Base-by-base conservation (phyloP, 1,284 basidiomycete genomes). In the Sanghuangporus sanghuang region DNA sequence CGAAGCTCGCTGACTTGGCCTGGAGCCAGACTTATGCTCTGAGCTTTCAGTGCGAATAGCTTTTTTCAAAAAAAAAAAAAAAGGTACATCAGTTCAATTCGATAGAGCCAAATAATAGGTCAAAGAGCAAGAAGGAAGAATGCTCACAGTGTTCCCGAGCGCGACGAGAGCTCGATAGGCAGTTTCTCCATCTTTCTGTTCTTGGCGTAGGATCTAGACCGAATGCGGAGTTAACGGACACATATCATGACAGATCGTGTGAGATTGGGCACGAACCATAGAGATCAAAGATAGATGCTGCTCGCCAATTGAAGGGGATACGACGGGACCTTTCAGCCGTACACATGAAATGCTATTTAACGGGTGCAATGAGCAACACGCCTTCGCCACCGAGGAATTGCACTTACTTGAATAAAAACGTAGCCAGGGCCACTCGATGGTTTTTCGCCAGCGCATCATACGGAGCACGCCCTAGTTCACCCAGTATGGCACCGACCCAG, bases 101-200 rank as follows among this genome's bases (percentile, higher is more conserved):
- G 2, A 46, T n/a, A 46, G 7, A 7, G 16, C 8, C 16, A 18
- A 46, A 16, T 16, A 21, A 21, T 49, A 59, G 8, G 6, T 39
- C 14, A 57, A 44, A 36, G 46, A 35, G 48, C 35, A 42, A 27
- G n/a, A 48, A 61, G 23, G 23, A 7, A 4, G 7, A 46, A 42
- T 18, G 78, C 86, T 71, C 65, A 94, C 92, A 54, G 92, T 74
- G 73, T 99, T 98, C 38, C 96, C 96, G 2, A 98, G 78, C 0
- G 90, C 95, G 14, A 97, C 90, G 6, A 93, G 76, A 1, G 89
- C 81, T 35, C 96, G 87, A 73, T 98, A 98, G 12, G 85, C 82
- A 2, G 90, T 86, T 72, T 99, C 96, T 21, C 85, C 79, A 66
- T 99, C 96, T 16, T 77, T 76, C 49, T 74, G 83, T 74, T 96